phyloP scores from a whole-genome alignment of 164 flowering plant genomes.

The Magnolia officinalis region DNA sequence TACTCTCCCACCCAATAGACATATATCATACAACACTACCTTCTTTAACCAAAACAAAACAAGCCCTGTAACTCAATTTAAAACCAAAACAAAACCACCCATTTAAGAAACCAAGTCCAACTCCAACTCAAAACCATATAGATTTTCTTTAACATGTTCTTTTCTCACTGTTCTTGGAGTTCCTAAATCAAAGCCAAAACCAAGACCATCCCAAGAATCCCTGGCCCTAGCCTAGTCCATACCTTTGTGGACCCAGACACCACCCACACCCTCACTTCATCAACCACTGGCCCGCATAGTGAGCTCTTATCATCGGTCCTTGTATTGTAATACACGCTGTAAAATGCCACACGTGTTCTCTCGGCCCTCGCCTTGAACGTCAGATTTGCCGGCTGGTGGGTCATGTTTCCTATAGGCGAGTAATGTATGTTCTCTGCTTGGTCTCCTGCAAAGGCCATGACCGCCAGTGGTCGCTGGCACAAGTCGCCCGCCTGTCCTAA shows the following conservation, averaged over 20 bases:
- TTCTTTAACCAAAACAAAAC: not conserved
- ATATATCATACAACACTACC: not conserved
- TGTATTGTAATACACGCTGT: conserved; percentile 88
- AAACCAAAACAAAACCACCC: not conserved
- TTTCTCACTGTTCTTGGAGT: not conserved
- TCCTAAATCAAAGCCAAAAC: not conserved
- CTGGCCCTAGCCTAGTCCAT: conserved; percentile 23
- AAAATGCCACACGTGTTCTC: conserved; percentile 82
- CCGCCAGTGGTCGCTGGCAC: conserved; percentile 82
- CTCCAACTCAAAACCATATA: not conserved
- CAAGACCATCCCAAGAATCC: conserved; percentile 9
- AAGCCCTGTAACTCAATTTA: not conserved
- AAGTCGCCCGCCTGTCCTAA: conserved; percentile 74
- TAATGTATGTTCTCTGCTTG: conserved; percentile 80
- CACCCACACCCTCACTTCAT: conserved; percentile 76
- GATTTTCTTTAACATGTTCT: not conserved
- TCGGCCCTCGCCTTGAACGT: conserved; percentile 96
- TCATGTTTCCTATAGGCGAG: conserved; percentile 51
- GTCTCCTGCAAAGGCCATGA: conserved; percentile 94
- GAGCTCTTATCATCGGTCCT: conserved; percentile 85
- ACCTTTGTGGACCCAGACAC: conserved; percentile 37
- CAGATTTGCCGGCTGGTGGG: conserved; percentile 44
- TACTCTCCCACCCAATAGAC: not conserved
- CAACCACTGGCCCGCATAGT: conserved; percentile 93
- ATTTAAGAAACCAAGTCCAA: not conserved